Evolutionary conservation across 345 rosid genomes (phyloP).

Genomic region (Sonneratia caseolaris): DNA sequence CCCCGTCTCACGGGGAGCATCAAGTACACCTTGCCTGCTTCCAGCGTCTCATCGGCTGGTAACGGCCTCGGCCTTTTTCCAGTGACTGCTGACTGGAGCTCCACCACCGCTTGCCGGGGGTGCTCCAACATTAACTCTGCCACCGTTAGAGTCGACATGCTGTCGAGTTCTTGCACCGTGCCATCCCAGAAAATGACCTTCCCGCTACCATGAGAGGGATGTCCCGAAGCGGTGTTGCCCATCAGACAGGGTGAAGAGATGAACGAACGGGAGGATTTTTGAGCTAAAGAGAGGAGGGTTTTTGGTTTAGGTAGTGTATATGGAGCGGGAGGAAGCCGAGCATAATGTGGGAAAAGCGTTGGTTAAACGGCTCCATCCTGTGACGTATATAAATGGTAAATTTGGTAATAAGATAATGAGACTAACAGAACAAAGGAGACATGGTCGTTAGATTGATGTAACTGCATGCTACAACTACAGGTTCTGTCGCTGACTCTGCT

Average conservation of each 20-base stretch:
- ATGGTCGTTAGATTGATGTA: constrained; percentile 20
- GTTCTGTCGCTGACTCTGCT: no score
- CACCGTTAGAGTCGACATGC: constrained; percentile 34
- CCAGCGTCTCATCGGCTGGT: constrained; percentile 67
- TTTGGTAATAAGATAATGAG: constrained; percentile 12
- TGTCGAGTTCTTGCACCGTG: constrained; percentile 28
- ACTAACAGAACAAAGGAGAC: neutral
- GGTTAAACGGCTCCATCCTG: constrained; percentile 69
- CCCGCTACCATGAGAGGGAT: constrained; percentile 21
- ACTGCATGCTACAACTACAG: no score
- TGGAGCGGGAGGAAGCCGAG: neutral
- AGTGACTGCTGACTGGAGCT: constrained; percentile 27
- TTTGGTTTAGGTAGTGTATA: neutral
- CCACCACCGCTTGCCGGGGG: constrained; percentile 70
- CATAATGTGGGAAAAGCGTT: constrained; percentile 23
- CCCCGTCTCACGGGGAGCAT: constrained; percentile 56
- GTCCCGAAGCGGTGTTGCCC: constrained; percentile 37
- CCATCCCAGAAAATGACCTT: constrained; percentile 62
- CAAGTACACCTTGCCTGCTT: constrained; percentile 37
- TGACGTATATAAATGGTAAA: constrained; percentile 28
- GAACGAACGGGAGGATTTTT: neutral
- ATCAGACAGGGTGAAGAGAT: constrained; percentile 10
- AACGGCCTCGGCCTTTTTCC: constrained; percentile 43
- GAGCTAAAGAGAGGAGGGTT: neutral
- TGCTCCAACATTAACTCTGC: constrained; percentile 79